Conservation (phyloP, 306 rosid species). For the Quercus aquifolioides region DNA sequence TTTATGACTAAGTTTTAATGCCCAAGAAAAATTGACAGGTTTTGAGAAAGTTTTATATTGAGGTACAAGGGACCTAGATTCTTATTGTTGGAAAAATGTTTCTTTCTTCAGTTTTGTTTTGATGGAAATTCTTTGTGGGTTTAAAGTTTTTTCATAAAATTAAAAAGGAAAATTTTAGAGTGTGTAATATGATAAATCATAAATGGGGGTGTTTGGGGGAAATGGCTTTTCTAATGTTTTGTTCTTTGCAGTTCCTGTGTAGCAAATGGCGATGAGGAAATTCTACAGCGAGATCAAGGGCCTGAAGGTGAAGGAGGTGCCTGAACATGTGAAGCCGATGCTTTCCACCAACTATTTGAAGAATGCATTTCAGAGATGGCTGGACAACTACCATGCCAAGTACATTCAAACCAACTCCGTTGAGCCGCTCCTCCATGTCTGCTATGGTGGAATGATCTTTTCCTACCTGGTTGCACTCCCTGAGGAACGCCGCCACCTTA, state of each 20-base stretch:
- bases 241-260: not conserved
- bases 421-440: constrained; percentile 64
- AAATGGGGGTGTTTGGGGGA: not conserved
- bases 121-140: not conserved
- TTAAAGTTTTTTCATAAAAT: not conserved
- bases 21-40: too few relatives aligned
- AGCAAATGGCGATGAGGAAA: constrained; percentile 61
- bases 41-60: not conserved
- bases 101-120: not conserved
- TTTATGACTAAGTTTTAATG: not conserved
- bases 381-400: constrained; percentile 74
- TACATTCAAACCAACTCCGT: constrained; percentile 70
- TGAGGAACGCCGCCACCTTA: constrained; percentile 82
- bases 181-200: not conserved
- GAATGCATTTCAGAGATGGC: constrained; percentile 38
- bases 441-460: constrained; percentile 75
- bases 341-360: constrained; percentile 44
- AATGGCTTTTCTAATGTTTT: not conserved
- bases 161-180: not conserved
- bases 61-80: not conserved
- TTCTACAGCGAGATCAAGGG: constrained; percentile 75
- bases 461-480: constrained; percentile 86
- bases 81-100: not conserved
- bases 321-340: constrained; percentile 58
- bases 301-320: constrained; percentile 63